Evolutionary conservation across 1,139 yeast genomes (phyloP).

Genomic region (Nakaseomyces uthaithaninus): DNA sequence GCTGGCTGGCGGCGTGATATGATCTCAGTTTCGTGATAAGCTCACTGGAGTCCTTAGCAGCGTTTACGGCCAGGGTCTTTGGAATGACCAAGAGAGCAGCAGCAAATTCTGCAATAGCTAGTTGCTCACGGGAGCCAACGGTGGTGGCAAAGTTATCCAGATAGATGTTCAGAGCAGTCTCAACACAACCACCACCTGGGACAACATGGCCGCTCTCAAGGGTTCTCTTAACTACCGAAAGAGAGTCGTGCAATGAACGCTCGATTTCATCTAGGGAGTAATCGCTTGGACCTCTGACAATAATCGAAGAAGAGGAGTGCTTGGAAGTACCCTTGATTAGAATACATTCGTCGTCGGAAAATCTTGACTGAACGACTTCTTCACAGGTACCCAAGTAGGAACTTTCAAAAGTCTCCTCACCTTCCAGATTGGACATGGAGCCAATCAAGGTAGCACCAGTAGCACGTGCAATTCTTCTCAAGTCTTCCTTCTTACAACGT

Average conservation of each 20-base stretch:
- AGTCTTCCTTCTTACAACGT: constrained; percentile 94
- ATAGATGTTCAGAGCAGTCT: constrained; percentile 88
- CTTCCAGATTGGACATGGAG: constrained; percentile 88
- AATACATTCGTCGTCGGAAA: constrained; percentile 96
- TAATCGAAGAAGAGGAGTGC: constrained; percentile 85
- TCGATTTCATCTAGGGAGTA: constrained; percentile 98
- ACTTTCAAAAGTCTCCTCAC: constrained; percentile 92
- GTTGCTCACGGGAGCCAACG: constrained; percentile 94
- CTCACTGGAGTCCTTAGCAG: constrained; percentile 95
- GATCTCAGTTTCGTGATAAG: constrained; percentile 91
- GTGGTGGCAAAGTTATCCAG: constrained; percentile 97
- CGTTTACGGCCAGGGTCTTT: constrained; percentile 93
- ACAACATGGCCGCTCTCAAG: constrained; percentile 91
- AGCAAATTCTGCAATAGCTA: constrained; percentile 97
- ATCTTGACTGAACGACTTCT: constrained; percentile 83
- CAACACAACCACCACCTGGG: constrained; percentile 99
- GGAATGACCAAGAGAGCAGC: constrained; percentile 84
- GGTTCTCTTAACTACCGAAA: constrained; percentile 92
- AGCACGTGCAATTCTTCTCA: constrained; percentile 94
- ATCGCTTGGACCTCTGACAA: constrained; percentile 94
- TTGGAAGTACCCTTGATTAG: constrained; percentile 89
- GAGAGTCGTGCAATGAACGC: constrained; percentile 88
- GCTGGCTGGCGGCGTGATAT: constrained; percentile 92
- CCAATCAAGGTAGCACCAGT: constrained; percentile 91
- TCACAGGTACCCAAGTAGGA: constrained; percentile 85